A percentile compares a stretch with the other conserved stretches of the same genome.
These are phyloP conservation scores for Saccharomyces jurei DNA, from an alignment of 805 yeast genomes.

Conservation along the genomic window DNA sequence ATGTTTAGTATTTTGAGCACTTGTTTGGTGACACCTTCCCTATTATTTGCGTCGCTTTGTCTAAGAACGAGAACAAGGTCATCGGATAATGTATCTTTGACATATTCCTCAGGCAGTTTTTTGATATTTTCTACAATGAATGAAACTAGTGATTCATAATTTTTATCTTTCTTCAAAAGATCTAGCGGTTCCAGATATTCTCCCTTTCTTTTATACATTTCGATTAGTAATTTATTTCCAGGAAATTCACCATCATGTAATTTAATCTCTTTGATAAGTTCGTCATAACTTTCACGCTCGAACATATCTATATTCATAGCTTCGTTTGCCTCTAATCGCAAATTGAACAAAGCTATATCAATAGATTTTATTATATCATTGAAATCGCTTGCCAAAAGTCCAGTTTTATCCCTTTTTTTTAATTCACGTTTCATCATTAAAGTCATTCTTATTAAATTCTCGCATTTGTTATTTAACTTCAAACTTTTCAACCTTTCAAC, in stretches of 20 bases:
- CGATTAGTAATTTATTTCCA: constrained; percentile 5
- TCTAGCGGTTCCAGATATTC: constrained; percentile 9
- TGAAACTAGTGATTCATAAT: constrained; percentile 3
- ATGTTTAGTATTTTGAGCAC: constrained; percentile 8
- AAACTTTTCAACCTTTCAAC: constrained; percentile 18
- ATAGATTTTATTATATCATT: constrained; percentile 17
- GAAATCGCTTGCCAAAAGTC: constrained; percentile 8
- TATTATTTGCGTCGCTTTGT: neutral
- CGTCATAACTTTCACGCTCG: constrained; percentile 12
- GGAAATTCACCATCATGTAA: neutral
- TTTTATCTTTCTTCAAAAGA: constrained; percentile 6
- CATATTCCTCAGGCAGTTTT: constrained; percentile 11
- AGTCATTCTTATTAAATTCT: constrained; percentile 6
- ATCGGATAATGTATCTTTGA: constrained; percentile 3
- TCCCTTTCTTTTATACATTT: constrained; percentile 11
- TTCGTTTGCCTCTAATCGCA: constrained; percentile 1
- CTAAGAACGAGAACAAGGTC: constrained; percentile 13
- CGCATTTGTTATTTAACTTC: constrained; percentile 21
- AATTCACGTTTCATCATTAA: constrained; percentile 3
- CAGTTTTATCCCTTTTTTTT: neutral
- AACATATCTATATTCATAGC: constrained; percentile 11
- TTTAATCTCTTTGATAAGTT: constrained; percentile 10
- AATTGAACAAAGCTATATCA: constrained; percentile 19
- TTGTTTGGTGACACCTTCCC: constrained; percentile 2
- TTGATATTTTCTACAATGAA: constrained; percentile 7